Base-by-base conservation (phyloP, 2,329 filamentous ascomycete genomes). In the Zarea fungicola region DNA sequence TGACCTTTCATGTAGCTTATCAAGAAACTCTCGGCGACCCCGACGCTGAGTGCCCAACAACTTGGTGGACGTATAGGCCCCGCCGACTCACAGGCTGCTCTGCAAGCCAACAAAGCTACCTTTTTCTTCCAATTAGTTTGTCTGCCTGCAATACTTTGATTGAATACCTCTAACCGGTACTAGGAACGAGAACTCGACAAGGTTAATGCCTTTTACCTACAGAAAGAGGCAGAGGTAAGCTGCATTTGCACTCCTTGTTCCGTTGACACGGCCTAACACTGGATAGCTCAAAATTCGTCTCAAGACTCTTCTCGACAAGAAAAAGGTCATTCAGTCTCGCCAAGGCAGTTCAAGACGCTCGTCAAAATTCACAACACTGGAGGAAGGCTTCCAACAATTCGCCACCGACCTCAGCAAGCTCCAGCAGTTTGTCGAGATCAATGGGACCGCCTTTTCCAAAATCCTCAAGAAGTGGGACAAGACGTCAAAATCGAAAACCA, bases 401-500 rank as follows among this genome's bases (percentile, higher is more conserved):
- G 91, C 91, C 62, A 92, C 88, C 62, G 93, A 99, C 64, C 72
- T 99, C 39, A 96, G 96, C 72, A 99, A 99, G 70, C 80, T 99
- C 14, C 90, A 96, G 74, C 93, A 97, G 74, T 99, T 97, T 68
- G 90, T 99, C 56, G 92, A 97, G 67, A 88, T 97, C 64, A 99
- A 99, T 64, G 92, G 93, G 61, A 96, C 89, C 2, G 93, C 91
- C 14, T 96, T 97, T 66, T 96, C 92, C 23, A 99, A 99, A 68
- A 99, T 99, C 52, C 73, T 99, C 55, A 99, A 99, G 72, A 99
- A 99, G 80, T 99, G 93, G 93, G 93, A 99, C 71, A 99, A 99
- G 79, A 96, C 91, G 1, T 96, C 92, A 58, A 99, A 97, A 77
- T 97, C 92, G 44, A 92, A 92, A 67, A 96, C 93, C 52, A 99